Evolutionary conservation across 1,284 basidiomycete species (phyloP), one percentile per base, ranked within the genome.

Genomic region (Sanghuangporus weigelae): DNA sequence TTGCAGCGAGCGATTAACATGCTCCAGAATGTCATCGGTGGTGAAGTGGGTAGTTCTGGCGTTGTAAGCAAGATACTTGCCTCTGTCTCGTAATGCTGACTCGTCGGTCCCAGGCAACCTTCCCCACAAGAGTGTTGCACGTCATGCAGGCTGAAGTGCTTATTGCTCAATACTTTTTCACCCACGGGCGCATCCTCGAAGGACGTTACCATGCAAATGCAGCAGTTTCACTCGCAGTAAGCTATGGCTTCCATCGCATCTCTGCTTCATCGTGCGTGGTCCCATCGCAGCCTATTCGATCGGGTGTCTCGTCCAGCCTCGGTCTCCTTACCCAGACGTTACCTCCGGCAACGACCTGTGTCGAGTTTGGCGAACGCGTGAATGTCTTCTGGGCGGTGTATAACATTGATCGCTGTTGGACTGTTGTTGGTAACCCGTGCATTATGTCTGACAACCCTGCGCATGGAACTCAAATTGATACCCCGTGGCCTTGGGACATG

Each of bases 371-470:
- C 60, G 86, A 89, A 69, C 78, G 85, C 44, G 84, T 87, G 57
- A 73, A 84, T 48, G 79, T 85, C 0, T 90, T 90, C 66, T 90
- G 88, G 88, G 81, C 85, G 67, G 85, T 86, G 10, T 90, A 84
- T 71, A 80, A 82, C 64, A 73, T 90, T 65, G 88, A 90, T 71
- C 80, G 83, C 35, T 75, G 73, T 60, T 89, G 87, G 85, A 83
- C 86, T 19, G 78, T 82, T 7, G 76, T 87, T 3, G 82, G 82
- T 44, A 82, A 82, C 64, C 85, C 86, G 0, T 70, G 69, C 36
- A 71, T 70, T 7, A 68, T 77, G 4, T 74, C 75, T n/a, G 76
- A 83, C 51, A 82, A 75, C 57, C 69, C 70, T 16, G 68, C 67
- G 8, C 66, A 69, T 19, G 70, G 69, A 5, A 70, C 70, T 21